Evolutionary conservation across 306 rosid genomes (phyloP).

Genomic region (Glycine latifolia): DNA sequence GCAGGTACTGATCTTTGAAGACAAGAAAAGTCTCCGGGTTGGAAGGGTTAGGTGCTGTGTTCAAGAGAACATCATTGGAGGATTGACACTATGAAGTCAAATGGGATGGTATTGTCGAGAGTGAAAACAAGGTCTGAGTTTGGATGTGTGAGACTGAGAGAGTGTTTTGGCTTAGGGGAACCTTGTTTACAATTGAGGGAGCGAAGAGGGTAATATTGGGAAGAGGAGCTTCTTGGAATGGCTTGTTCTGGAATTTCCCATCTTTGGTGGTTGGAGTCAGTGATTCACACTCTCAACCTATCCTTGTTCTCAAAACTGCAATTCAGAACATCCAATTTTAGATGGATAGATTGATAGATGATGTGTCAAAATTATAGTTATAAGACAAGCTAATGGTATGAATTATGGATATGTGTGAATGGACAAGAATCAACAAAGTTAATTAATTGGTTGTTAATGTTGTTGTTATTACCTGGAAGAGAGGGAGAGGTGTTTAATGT

Average conservation of each 20-base stretch:
- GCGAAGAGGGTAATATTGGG: conserved; percentile 1
- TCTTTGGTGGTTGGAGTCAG: conserved; percentile 58
- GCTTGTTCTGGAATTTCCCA: conserved; percentile 79
- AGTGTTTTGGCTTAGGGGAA: neutral
- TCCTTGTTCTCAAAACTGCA: conserved; percentile 67
- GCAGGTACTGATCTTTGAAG: conserved; percentile 84
- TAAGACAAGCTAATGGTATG: neutral
- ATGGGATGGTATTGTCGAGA: conserved; percentile 71
- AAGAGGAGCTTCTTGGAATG: conserved; percentile 50
- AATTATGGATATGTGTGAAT: neutral
- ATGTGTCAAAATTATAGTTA: neutral
- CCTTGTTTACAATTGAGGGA: conserved; percentile 1
- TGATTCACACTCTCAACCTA: conserved; percentile 66
- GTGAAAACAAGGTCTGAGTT: conserved; percentile 69
- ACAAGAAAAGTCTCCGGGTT: conserved; percentile 57
- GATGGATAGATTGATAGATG: neutral
- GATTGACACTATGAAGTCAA: conserved; percentile 72
- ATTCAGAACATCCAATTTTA: neutral
- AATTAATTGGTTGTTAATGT: too few relatives aligned
- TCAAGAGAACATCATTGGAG: conserved; percentile 64
- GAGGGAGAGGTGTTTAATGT: conserved; percentile 63
- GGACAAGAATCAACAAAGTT: neutral
- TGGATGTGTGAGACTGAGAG: conserved; percentile 43
- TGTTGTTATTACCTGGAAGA: conserved; percentile 60
- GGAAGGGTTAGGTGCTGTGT: conserved; percentile 54